Base-by-base conservation (phyloP, 331 rosid species). In the Quercus tomentella region DNA sequence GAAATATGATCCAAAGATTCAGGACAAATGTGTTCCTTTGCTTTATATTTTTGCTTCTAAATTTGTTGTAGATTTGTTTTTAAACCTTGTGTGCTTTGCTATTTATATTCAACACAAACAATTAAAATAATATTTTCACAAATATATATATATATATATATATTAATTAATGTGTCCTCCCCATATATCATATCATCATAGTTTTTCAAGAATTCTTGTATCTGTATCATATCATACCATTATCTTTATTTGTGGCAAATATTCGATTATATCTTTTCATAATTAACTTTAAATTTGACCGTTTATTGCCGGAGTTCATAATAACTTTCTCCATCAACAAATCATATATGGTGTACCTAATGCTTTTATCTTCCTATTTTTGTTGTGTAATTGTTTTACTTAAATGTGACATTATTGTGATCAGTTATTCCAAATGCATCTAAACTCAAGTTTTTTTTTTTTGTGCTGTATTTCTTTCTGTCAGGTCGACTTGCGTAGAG, bases 401-500 rank as follows among this genome's bases (percentile, higher is more conserved):
- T 45, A 49, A 37, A n/a, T 67, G 52, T n/a, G 25, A 7, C 41
- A 15, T 22, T 35, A 33, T 35, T 35, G 25, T 35, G 51, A 67
- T 67, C 72, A 15, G 52, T 35, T 67, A 20, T 20, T 6, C 5
- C 22, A 60, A 71, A 55, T 82, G 14, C 30, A 58, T 58, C 77
- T 51, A 72, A 41, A 41, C 70, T 72, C 52, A 58, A 70, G 22
- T 61, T 77, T 22, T 0, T 69, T 62, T 37, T 7, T 7, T 65
- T 28, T 58, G 16, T 81, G 21, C 67, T 60, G 14, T 63, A 35
- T 77, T 70, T 79, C 43, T 51, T 70, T 77, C 67, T 83, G 52
- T 74, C 91, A 95, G 99, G 83, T 95, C 79, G 99, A 95, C 88
- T 81, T 95, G 90, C 97, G 99, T 23, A 89, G 99, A 86, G 99